These are phyloP conservation scores for Lepidium didymum DNA, from an alignment of 345 rosid species.

Conservation along the genomic window DNA sequence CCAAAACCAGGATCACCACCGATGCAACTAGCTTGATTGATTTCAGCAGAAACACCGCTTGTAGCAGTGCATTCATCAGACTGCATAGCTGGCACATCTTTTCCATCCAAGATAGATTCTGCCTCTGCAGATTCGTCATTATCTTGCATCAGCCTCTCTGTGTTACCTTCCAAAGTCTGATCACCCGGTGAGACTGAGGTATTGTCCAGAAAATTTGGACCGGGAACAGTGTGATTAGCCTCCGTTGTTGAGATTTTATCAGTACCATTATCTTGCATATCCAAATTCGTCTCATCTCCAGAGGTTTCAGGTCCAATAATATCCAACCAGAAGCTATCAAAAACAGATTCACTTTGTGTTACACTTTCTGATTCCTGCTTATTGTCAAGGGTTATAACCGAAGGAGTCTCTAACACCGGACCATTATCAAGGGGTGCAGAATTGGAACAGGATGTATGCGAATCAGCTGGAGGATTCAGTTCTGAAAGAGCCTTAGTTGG, in stretches of 20 bases:
- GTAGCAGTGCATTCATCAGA: conserved; percentile 26
- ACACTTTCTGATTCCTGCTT: conserved; percentile 5
- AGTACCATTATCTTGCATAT: neutral
- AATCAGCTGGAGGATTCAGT: conserved; percentile 15
- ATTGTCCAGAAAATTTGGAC: conserved; percentile 26
- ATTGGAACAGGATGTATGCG: conserved; percentile 10
- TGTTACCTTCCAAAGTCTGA: conserved; percentile 29
- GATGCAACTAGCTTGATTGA: conserved; percentile 18
- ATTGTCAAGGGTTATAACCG: conserved; percentile 8
- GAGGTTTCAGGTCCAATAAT: conserved; percentile 21
- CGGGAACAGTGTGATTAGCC: conserved; percentile 21
- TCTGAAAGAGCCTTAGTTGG: conserved; percentile 30
- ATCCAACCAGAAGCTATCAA: conserved; percentile 31
- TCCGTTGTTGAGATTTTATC: conserved; percentile 11
- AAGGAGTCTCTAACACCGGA: conserved; percentile 14
- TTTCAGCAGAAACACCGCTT: conserved; percentile 30
- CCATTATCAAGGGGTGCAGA: conserved; percentile 7
- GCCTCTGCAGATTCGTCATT: conserved; percentile 22
- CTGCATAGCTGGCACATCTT: conserved; percentile 29
- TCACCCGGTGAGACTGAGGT: conserved; percentile 24
- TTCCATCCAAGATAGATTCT: conserved; percentile 34
- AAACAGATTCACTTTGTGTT: conserved; percentile 7
- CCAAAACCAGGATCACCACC: conserved; percentile 34
- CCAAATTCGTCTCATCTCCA: conserved; percentile 6
- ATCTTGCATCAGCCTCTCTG: conserved; percentile 18